Evolutionary conservation across 2,329 filamentous ascomycete genomes (phyloP), one percentile per base, ranked within the genome.

Genomic region (Lachnellula subtilissima): DNA sequence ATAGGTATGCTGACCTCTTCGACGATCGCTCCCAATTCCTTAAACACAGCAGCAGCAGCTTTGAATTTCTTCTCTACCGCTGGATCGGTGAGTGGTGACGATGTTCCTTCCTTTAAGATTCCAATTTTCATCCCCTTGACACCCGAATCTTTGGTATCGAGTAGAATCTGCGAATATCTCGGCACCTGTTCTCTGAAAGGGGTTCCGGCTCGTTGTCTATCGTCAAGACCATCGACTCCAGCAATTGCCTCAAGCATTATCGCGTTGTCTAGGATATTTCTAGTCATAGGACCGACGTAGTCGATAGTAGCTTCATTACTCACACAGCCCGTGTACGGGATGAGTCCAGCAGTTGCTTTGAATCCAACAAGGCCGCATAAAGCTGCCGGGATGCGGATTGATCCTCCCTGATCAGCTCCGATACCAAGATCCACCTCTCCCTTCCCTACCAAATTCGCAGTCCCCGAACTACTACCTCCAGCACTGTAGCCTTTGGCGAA

Each of bases 331-430:
- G 64, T 65, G 46, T 65, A 65, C 4, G 60, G 64, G 11, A 65
- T 55, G 22, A 65, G 52, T 3, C 64, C 62, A 48, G 39, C 49
- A 2, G 63, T 66, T 7, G 61, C 57, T 43, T 66, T 66, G 17
- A 66, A 59, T 12, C 64, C 62, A 28, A 61, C 61, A 32, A 64
- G 53, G 1, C 63, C 63, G 49, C 64, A 66, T 3, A 59, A 89
- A 7, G 81, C 81, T 0, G 86, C 76, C 0, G 89, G 89, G 36
- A 92, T 85, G 1, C 89, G 83, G 60, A 92, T 86, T 50, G 83
- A 88, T 55, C 88, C 88, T 35, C 88, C 64, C 48, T 65, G 63
- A 50, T 66, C 63, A 17, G 57, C 61, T 22, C 61, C 63, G 12
- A 91, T 76, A 0, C 86, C 85, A 15, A 76, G 67, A 56, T 79